Evolutionary conservation across 176 grass and related monocot genomes (phyloP).

Genomic region (Oryza meridionalis): DNA sequence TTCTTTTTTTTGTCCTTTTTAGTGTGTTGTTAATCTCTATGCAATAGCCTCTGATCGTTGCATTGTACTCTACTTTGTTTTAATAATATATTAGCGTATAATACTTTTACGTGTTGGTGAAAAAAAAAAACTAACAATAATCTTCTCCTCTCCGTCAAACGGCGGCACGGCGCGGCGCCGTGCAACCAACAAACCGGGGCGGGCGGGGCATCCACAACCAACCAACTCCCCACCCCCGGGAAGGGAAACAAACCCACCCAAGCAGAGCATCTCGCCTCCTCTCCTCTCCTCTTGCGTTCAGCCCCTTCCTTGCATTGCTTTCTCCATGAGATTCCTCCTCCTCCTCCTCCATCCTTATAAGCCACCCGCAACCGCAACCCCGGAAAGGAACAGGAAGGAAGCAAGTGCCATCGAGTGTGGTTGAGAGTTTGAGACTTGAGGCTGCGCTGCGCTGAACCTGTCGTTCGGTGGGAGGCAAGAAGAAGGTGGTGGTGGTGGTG

Average conservation of each 20-base stretch:
- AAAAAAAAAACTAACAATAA: too few relatives aligned
- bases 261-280: not conserved
- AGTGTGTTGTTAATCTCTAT: too few relatives aligned
- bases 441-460: conserved; percentile 4
- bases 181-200: not conserved
- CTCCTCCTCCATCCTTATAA: conserved; percentile 43
- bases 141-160: not conserved
- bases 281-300: conserved; percentile 30
- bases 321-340: conserved; percentile 40
- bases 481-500: not conserved
- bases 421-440: not conserved
- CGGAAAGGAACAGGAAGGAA: not conserved
- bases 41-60: too few relatives aligned
- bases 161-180: too few relatives aligned
- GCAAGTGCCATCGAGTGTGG: not conserved
- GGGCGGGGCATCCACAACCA: not conserved
- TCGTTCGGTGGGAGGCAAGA: conserved; percentile 32
- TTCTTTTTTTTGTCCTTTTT: too few relatives aligned
- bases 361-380: conserved; percentile 30
- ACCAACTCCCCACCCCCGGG: conserved; percentile 24
- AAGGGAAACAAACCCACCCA: not conserved
- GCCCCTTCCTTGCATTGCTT: conserved; percentile 30
- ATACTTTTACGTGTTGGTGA: too few relatives aligned
- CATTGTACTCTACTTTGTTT: too few relatives aligned
- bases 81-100: too few relatives aligned